A percentile compares a stretch with the other conserved stretches of the same genome.
Conservation (phyloP, 2,329 filamentous ascomycete species). For the Ophiostoma quercus region DNA sequence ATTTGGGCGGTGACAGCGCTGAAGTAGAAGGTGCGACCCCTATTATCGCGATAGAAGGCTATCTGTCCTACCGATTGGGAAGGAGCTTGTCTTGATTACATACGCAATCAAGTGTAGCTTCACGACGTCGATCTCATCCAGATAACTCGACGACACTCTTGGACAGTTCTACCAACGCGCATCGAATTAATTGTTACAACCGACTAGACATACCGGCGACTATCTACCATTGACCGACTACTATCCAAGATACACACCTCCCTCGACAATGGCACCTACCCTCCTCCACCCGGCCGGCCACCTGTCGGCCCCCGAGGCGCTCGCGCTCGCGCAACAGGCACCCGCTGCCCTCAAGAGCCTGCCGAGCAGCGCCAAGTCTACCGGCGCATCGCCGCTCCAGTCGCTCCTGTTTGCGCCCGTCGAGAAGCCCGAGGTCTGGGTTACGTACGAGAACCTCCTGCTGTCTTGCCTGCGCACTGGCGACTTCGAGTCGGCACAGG, state of each 20-base stretch:
- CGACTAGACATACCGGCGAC: background rate
- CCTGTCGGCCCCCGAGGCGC: constrained; percentile 51
- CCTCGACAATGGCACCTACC: constrained; percentile 43
- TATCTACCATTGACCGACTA: background rate
- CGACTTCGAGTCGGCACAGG: constrained; percentile 70
- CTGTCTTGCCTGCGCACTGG: constrained; percentile 77
- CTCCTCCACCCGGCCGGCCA: constrained; percentile 54
- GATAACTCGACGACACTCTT: background rate
- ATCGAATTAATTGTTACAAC: background rate
- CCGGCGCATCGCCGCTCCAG: constrained; percentile 44
- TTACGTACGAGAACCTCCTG: constrained; percentile 79
- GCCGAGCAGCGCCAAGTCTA: constrained; percentile 45
- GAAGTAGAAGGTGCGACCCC: constrained; percentile 14
- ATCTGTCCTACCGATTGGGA: background rate
- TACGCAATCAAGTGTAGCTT: background rate
- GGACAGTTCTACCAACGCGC: background rate
- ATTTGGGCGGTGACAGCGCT: constrained; percentile 21
- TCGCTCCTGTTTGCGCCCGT: constrained; percentile 48
- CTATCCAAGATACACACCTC: background rate
- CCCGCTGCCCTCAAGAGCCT: constrained; percentile 51
- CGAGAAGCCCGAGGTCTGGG: constrained; percentile 79
- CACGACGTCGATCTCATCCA: background rate
- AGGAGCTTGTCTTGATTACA: constrained; percentile 6
- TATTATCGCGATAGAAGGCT: constrained; percentile 16
- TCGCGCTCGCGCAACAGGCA: constrained; percentile 57